These are phyloP conservation scores for Boletus coccyginus DNA, from an alignment of 768 basidiomycete species.

Conservation along the genomic window DNA sequence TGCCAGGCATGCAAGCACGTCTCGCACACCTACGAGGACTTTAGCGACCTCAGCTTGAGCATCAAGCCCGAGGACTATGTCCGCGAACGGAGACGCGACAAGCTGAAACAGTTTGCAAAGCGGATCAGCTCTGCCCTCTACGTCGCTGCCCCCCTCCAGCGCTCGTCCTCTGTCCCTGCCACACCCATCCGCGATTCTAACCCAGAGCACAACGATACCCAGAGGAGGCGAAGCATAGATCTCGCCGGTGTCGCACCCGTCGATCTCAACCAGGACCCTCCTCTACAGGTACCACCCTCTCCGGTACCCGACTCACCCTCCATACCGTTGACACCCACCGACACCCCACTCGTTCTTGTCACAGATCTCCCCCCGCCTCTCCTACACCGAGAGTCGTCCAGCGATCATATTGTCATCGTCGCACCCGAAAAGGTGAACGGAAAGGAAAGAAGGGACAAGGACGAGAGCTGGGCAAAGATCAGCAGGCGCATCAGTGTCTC, in stretches of 20 bases:
- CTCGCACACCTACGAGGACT: conserved; percentile 78
- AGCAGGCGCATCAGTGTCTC: conserved; percentile 61
- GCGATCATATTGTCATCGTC: conserved; percentile 36
- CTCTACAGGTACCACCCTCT: neutral
- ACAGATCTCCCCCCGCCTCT: conserved; percentile 2
- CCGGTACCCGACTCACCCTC: conserved; percentile 9
- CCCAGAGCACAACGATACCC: conserved; percentile 19
- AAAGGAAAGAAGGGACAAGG: conserved; percentile 39
- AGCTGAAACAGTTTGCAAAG: conserved; percentile 70
- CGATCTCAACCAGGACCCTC: neutral
- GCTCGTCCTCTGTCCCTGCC: conserved; percentile 60
- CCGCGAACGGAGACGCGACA: conserved; percentile 73
- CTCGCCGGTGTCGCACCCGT: conserved; percentile 25
- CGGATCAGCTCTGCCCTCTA: conserved; percentile 40
- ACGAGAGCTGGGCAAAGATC: conserved; percentile 59
- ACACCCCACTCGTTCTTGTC: conserved; percentile 6
- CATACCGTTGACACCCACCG: conserved; percentile 16
- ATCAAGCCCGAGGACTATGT: conserved; percentile 81
- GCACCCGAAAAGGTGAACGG: conserved; percentile 34
- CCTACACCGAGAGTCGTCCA: conserved; percentile 11
- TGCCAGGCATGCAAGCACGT: conserved; percentile 94
- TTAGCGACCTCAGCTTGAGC: conserved; percentile 89
- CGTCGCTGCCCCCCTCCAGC: conserved; percentile 35
- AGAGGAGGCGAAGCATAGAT: conserved; percentile 33
- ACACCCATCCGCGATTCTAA: conserved; percentile 31